Base-by-base conservation (phyloP, 108 stramenopile species). In the Discostella stelligeroides region DNA sequence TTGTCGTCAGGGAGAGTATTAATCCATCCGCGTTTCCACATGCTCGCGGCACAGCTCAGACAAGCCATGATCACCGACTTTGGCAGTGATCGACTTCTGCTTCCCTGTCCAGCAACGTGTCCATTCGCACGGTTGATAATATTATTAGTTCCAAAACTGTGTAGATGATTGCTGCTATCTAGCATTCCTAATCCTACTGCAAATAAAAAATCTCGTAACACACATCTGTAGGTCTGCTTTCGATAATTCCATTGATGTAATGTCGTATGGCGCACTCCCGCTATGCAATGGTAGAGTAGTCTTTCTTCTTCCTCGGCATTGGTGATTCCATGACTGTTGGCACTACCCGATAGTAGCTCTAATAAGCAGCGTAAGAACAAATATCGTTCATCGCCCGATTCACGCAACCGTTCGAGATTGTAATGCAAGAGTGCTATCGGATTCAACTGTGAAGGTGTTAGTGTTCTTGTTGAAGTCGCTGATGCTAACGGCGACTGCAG, bases 1-100 rank as follows among this genome's bases (percentile, higher is more conserved):
- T 47, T 17, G 25, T 27, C 37, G 54, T 27, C 21, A 28, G 28
- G 37, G 2, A 1, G 17, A 8, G 49, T 8, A 15, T 15, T 18
- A 24, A 49, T 62, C 93, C 93, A 94, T 27, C 66, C 63, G 56
- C 93, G 76, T 62, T 94, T 94, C 85, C 86, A 91, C 63, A 94
- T 80, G 39, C 82, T 73, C 17, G 88, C 86, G 12, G 83, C 78
- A 10, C 87, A 69, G 50, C 73, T 85, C 14, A 81, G 84, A 68
- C 81, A 88, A 0, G 90, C 85, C 81, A 82, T 63, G 29, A 66
- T 68, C 25, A 87, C 67, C 11, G 86, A 86, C 60, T 88, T 59
- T 0, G 75, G 76, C 12, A 80, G 45, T 5, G 11, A 18, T 23
- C 34, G 34, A 34, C 34, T 34, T 34, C 34, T 34, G 34, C 42